These are phyloP conservation scores for Sarocladium brachiariae DNA, from an alignment of 2,329 filamentous ascomycete species.

Conservation along the genomic window DNA sequence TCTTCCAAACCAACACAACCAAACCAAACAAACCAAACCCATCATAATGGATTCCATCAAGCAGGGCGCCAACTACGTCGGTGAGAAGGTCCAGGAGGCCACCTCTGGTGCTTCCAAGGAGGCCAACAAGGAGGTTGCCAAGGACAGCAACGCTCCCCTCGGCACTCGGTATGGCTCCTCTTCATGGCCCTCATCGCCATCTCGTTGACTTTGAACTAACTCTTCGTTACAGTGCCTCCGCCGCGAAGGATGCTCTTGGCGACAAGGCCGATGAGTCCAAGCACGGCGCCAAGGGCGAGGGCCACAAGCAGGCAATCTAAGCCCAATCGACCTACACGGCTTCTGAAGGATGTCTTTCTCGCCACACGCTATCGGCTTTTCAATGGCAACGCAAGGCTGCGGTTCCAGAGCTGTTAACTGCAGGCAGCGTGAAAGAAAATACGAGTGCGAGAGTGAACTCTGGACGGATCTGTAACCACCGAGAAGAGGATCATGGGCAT, in stretches of 20 bases:
- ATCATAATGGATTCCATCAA: constrained; percentile 45
- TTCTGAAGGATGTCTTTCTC: background rate
- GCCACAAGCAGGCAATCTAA: constrained; percentile 36
- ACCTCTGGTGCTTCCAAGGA: constrained; percentile 55
- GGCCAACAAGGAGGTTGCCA: constrained; percentile 62
- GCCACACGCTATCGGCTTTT: background rate
- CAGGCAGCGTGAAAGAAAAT: background rate
- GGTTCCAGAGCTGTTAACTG: background rate
- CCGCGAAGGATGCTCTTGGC: constrained; percentile 41
- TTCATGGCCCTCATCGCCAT: background rate
- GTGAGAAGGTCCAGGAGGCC: constrained; percentile 53
- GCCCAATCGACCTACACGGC: background rate
- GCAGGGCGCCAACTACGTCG: constrained; percentile 61
- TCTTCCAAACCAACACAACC: constrained; percentile 12
- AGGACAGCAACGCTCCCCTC: constrained; percentile 47
- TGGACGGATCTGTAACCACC: background rate
- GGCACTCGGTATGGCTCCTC: constrained; percentile 44
- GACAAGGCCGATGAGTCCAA: constrained; percentile 41
- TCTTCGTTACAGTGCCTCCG: constrained; percentile 29
- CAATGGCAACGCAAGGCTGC: background rate
- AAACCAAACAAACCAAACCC: constrained; percentile 9
- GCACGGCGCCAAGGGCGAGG: constrained; percentile 33
- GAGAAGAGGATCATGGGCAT: background rate
- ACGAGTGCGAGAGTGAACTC: no score
- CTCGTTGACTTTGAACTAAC: background rate